These are phyloP conservation scores for Penicillium dipodomyicola DNA, from an alignment of 495 filamentous ascomycete genomes.

Conservation along the genomic window DNA sequence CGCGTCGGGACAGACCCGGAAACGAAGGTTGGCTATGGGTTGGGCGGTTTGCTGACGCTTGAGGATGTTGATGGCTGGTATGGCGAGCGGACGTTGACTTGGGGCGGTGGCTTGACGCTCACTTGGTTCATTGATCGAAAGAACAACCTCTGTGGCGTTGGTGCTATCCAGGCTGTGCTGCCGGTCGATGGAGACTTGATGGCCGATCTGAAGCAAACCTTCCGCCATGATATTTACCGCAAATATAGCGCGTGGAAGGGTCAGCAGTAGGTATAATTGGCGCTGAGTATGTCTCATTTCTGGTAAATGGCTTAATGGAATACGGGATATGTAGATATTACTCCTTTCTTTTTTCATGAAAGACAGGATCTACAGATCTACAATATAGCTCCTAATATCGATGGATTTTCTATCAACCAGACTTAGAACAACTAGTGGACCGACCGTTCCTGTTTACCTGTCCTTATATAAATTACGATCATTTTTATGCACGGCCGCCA, in stretches of 20 bases:
- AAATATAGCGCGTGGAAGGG: constrained; percentile 26
- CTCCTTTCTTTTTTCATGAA: not conserved
- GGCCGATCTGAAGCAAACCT: constrained; percentile 40
- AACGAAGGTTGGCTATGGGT: constrained; percentile 25
- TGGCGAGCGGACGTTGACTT: constrained; percentile 39
- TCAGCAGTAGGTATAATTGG: not conserved
- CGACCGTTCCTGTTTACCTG: too few species aligned
- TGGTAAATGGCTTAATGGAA: not conserved
- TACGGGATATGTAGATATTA: not conserved
- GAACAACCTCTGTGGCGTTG: constrained; percentile 45
- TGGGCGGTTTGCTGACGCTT: constrained; percentile 30
- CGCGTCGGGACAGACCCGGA: constrained; percentile 26
- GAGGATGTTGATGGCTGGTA: constrained; percentile 39
- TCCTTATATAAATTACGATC: too few species aligned
- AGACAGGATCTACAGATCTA: too few species aligned
- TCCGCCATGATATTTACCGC: constrained; percentile 42
- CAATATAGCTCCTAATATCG: too few species aligned
- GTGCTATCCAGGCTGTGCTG: constrained; percentile 37
- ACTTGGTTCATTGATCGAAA: constrained; percentile 48
- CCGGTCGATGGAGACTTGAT: constrained; percentile 33
- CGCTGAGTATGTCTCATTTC: too few species aligned
- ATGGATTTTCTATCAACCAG: too few species aligned
- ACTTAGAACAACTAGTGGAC: too few species aligned
- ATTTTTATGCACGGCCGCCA: too few species aligned
- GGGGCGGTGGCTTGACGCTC: constrained; percentile 40